Evolutionary conservation across 257 asterid genomes (phyloP).

Genomic region (Salvia splendens): DNA sequence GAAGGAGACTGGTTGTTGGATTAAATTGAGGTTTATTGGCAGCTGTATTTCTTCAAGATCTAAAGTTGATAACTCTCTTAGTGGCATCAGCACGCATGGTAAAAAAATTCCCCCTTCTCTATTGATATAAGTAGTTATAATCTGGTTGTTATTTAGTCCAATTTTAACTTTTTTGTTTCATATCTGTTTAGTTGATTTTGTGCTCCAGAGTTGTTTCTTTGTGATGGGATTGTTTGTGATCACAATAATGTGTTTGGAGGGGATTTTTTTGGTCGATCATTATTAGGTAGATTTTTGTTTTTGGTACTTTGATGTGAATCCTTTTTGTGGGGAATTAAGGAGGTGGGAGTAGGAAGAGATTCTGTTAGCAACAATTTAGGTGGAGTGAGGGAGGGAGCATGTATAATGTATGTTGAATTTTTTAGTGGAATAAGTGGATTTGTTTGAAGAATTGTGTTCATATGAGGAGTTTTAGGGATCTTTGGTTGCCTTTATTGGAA

Average conservation of each 20-base stretch:
- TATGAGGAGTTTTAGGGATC: neutral
- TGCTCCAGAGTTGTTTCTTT: neutral
- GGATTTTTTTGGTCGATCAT: slow-evolving; percentile 13
- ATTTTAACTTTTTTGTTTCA: slow-evolving; percentile 10
- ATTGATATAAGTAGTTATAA: neutral
- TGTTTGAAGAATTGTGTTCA: neutral
- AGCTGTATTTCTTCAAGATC: slow-evolving; percentile 96
- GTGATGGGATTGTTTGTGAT: slow-evolving; percentile 26
- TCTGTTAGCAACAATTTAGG: slow-evolving; percentile 25
- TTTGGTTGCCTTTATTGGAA: neutral
- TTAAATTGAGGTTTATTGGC: slow-evolving; percentile 67
- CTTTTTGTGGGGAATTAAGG: neutral
- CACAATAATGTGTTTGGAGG: slow-evolving; percentile 7
- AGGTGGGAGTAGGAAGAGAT: slow-evolving; percentile 8
- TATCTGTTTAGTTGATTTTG: slow-evolving; percentile 8
- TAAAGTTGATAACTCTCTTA: slow-evolving; percentile 88
- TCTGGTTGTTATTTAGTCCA: slow-evolving; percentile 18
- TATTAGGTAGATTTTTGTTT: neutral
- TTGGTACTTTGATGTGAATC: slow-evolving; percentile 1
- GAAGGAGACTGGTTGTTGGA: slow-evolving; percentile 72
- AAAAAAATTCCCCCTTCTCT: slow-evolving; percentile 19
- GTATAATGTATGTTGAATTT: neutral
- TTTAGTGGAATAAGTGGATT: slow-evolving; percentile 10
- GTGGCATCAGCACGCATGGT: slow-evolving; percentile 93
- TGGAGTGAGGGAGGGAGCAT: neutral